These are phyloP conservation scores for Phytophthora pluvialis DNA, from an alignment of 352 stramenopile genomes.

Conservation along the genomic window DNA sequence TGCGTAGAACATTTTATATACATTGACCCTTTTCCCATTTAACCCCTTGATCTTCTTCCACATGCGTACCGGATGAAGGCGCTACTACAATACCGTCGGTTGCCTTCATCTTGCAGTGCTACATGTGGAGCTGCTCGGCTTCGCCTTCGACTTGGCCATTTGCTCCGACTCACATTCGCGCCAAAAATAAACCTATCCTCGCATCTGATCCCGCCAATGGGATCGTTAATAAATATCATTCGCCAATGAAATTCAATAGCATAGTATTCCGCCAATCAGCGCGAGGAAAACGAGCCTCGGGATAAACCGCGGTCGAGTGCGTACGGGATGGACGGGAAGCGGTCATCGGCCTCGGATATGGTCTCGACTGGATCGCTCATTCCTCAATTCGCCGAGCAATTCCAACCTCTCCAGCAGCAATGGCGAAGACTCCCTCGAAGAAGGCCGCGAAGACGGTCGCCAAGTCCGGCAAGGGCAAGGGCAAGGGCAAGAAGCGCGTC, in stretches of 20 bases:
- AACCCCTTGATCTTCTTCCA: background rate
- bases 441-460: constrained; percentile 85
- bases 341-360: constrained; percentile 3
- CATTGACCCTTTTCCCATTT: constrained; percentile 31
- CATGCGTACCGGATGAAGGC: constrained; percentile 1
- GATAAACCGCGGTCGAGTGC: constrained; percentile 15
- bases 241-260: constrained; percentile 17
- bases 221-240: background rate
- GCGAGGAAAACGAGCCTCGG: constrained; percentile 1
- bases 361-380: constrained; percentile 11
- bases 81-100: background rate
- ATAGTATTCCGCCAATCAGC: constrained; percentile 31
- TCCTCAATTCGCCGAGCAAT: constrained; percentile 44
- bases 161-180: constrained; percentile 19
- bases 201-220: constrained; percentile 11
- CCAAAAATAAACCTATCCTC: constrained; percentile 34
- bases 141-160: background rate
- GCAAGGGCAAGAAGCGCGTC: constrained; percentile 89
- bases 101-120: background rate
- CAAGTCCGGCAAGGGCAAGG: constrained; percentile 84
- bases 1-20: constrained; percentile 48
- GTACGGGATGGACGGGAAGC: constrained; percentile 21
- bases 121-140: background rate
- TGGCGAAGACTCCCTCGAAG: constrained; percentile 97
- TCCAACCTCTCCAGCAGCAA: constrained; percentile 49